Conservation (phyloP, 371 early-diverging fungal species). For the Saksenaea oblongispora region DNA sequence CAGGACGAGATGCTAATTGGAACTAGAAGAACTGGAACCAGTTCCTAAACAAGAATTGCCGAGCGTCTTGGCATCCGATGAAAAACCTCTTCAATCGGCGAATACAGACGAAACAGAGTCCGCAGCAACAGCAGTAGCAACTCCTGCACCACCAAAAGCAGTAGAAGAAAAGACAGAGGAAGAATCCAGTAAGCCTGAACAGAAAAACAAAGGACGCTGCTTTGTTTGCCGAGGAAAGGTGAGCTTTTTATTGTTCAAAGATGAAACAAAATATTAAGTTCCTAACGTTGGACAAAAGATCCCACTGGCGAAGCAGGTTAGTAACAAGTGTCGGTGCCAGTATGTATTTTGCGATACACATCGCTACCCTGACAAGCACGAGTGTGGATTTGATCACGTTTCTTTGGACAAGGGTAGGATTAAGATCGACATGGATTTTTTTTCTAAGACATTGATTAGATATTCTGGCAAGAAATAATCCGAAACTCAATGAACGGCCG, state of each 20-base stretch:
- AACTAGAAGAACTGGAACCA: background rate
- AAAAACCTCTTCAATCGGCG: background rate
- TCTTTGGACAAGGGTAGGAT: constrained; percentile 59
- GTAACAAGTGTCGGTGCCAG: constrained; percentile 81
- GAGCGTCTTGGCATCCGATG: background rate
- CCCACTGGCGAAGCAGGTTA: constrained; percentile 81
- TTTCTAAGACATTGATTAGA: constrained; percentile 30
- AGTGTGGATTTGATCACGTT: constrained; percentile 81
- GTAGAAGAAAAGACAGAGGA: constrained; percentile 12
- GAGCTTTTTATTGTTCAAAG: constrained; percentile 9
- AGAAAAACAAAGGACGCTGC: constrained; percentile 75
- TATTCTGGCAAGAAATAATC: constrained; percentile 75
- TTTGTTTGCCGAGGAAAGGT: constrained; percentile 73
- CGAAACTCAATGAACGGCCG: constrained; percentile 76
- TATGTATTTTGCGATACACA: constrained; percentile 82
- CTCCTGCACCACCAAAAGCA: constrained; percentile 4
- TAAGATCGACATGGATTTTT: background rate
- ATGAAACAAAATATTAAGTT: constrained; percentile 11
- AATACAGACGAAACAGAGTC: background rate
- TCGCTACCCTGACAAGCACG: constrained; percentile 76
- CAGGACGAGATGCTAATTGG: background rate
- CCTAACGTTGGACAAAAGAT: constrained; percentile 37
- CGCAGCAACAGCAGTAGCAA: constrained; percentile 1
- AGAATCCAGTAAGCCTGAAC: constrained; percentile 36
- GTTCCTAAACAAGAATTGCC: background rate